Evolutionary conservation across 108 stramenopile species (phyloP), one percentile per base, ranked within the genome.

Genomic region (Skeletonema menzelii): DNA sequence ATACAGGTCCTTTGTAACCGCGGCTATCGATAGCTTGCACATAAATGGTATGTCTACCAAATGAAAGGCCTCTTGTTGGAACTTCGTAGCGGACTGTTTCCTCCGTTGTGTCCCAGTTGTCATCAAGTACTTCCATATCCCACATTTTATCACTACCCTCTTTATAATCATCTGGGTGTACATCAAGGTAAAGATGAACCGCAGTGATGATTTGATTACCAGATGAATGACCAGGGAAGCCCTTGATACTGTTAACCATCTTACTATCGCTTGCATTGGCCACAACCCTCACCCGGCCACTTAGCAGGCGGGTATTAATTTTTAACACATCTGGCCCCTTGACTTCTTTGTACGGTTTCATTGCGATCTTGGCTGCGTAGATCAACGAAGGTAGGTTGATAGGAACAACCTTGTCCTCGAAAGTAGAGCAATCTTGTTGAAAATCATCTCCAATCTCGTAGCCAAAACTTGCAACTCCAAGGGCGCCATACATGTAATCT

Each of bases 391-490:
- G 44, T 0, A 76, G 19, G 66, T 84, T 81, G 22, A 38, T 44
- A 6, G 70, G 63, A 0, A 80, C 19, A 14, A 84, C 72, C 14
- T 63, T 53, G 17, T 73, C 24, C 49, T 83, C 75, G 63, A 88
- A 86, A 30, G 47, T 44, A 19, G 34, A 24, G 35, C 88, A 88
- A 22, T 70, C 68, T 49, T 81, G 67, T 28, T 80, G 69, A 56
- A 85, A 86, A 1, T 59, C 67, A 8, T 70, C 56, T 4, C 88
- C 88, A 49, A 88, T 56, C 57, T 88, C 88, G 27, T 73, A 85
- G 2, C 73, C 75, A 24, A 83, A 57, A 32, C 77, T 69, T 17
- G 83, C 75, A 7, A 78, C 84, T n/a, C 88, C 82, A 0, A 77
- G 27, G 1, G 46, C 42, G 5, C 69, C 81, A 72, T 88, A 85